Conservation (phyloP, 163 green algal species). For the Coccomyxa subellipsoidea region DNA sequence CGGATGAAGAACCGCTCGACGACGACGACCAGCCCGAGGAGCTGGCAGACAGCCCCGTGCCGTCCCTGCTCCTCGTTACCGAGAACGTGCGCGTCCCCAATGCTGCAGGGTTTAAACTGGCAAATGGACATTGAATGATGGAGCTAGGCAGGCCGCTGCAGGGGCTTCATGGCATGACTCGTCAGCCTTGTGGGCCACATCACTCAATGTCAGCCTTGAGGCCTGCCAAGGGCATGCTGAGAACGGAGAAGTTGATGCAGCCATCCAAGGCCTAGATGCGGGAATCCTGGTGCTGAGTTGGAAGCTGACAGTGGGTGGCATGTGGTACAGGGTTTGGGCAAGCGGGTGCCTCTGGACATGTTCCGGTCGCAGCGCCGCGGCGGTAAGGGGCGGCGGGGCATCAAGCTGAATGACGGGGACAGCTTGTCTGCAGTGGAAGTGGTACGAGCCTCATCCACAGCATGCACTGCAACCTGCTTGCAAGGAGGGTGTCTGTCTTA, state of each 20-base stretch:
- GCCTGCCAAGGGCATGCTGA: too few relatives aligned
- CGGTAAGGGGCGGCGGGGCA: conserved; percentile 34
- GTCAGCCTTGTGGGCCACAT: too few relatives aligned
- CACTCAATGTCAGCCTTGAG: too few relatives aligned
- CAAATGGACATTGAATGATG: background rate
- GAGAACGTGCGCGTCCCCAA: conserved; percentile 9
- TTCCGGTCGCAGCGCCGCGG: conserved; percentile 32
- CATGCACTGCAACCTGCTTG: too few relatives aligned
- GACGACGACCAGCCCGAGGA: conserved; percentile 17
- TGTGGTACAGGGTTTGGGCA: conserved; percentile 43
- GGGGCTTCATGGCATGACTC: too few relatives aligned
- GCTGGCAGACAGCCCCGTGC: background rate
- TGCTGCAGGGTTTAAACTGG: background rate
- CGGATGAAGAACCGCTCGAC: conserved; percentile 3
- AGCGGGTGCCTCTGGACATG: conserved; percentile 39
- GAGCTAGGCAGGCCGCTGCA: conserved; percentile 13
- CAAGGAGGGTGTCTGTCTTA: background rate
- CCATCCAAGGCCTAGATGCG: background rate
- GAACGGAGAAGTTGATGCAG: conserved; percentile 24
- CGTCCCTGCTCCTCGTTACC: conserved; percentile 30
- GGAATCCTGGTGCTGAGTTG: too few relatives aligned
- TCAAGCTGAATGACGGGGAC: conserved; percentile 49
- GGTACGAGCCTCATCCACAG: too few relatives aligned
- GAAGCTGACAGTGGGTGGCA: background rate
- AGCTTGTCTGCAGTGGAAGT: conserved; percentile 40